phyloP scores from a whole-genome alignment of 2,329 filamentous ascomycete genomes.

The Thelonectria rubi region DNA sequence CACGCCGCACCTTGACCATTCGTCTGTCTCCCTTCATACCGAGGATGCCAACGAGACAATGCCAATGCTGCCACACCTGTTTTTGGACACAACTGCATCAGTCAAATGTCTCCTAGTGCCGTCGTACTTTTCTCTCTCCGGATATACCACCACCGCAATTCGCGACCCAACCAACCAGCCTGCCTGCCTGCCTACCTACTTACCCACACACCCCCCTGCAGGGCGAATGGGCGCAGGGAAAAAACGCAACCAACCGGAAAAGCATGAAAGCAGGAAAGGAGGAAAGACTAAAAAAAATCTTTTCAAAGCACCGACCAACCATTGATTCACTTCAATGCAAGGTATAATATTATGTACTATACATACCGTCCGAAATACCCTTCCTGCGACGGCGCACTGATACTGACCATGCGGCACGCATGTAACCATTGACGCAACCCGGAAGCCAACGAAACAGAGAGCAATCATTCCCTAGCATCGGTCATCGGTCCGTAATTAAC shows the following conservation, averaged over 20 bases:
- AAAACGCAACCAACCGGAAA: slow-evolving; percentile 1
- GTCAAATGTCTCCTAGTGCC: not conserved
- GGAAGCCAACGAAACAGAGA: slow-evolving; percentile 1
- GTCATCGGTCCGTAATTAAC: slow-evolving; percentile 12
- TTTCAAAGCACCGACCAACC: slow-evolving; percentile 17
- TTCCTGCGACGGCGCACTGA: not conserved
- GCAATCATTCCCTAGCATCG: slow-evolving; percentile 5
- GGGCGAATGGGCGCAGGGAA: not conserved
- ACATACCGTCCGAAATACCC: too few species aligned
- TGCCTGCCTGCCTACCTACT: too few species aligned
- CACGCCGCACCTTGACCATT: too few species aligned
- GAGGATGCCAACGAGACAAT: not conserved
- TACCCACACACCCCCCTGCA: slow-evolving; percentile 13
- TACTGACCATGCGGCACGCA: slow-evolving; percentile 7
- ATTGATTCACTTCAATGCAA: not conserved
- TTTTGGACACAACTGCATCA: not conserved
- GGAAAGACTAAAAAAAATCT: slow-evolving; percentile 14
- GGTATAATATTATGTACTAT: not conserved
- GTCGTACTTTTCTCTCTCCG: slow-evolving; percentile 2
- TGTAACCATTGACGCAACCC: slow-evolving; percentile 2
- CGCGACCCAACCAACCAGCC: not conserved
- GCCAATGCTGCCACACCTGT: not conserved
- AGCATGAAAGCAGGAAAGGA: slow-evolving; percentile 12
- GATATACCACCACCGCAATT: slow-evolving; percentile 7
- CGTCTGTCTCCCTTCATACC: not conserved